Evolutionary conservation across 345 rosid species (phyloP).

Genomic region (Sisymbrium altissimum): DNA sequence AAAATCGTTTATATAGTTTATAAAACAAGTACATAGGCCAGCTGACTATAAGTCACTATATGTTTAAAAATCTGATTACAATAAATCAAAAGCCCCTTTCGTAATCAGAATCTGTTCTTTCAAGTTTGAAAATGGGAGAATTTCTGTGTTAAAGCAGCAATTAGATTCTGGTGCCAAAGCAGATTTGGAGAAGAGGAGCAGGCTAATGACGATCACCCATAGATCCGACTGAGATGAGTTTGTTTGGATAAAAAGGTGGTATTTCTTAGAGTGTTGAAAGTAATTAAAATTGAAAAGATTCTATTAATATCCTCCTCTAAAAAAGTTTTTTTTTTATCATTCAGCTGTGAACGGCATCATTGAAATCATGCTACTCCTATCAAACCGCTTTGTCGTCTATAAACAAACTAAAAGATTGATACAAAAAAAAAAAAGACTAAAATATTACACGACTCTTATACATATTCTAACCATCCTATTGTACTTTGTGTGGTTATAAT

Average conservation of each 20-base stretch:
- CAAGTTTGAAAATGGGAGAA: no score
- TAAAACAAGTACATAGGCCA: no score
- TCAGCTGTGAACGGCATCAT: background rate
- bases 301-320: background rate
- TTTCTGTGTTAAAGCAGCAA: background rate
- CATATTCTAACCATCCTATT: background rate
- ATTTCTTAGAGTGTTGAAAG: background rate
- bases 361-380: background rate
- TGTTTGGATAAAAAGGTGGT: background rate
- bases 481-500: constrained; percentile 12
- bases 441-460: background rate
- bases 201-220: background rate
- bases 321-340: background rate
- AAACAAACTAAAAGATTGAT: no score
- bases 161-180: background rate
- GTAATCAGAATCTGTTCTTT: no score
- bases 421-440: no score
- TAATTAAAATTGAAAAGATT: background rate
- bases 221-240: background rate
- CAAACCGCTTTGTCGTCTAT: background rate
- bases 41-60: no score
- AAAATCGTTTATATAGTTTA: no score
- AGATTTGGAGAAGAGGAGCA: background rate
- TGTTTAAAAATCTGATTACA: no score
- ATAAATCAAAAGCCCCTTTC: no score